A percentile compares a stretch with the other conserved stretches of the same genome.
Evolutionary conservation across 225 moss, liverwort and hornwort genomes (phyloP).

Genomic region (Physcomitrellopsis africana): DNA sequence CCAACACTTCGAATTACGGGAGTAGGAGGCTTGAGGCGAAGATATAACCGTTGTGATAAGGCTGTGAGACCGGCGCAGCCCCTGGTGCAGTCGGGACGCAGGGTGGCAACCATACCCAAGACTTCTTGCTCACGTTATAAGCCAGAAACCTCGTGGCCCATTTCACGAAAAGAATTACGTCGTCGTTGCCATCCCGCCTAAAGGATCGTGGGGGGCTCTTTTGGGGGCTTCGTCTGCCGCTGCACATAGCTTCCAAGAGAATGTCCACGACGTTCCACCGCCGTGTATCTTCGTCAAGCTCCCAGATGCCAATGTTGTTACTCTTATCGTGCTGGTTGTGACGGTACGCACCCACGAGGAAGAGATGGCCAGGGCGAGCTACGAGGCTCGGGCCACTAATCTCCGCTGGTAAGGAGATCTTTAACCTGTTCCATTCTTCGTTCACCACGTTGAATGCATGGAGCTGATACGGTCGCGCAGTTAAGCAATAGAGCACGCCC

Average conservation of each 20-base stretch:
- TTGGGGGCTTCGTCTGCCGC: constrained; percentile 34
- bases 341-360: constrained; percentile 52
- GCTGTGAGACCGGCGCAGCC: neutral
- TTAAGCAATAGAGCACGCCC: constrained; percentile 51
- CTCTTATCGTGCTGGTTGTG: constrained; percentile 61
- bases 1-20: constrained; percentile 31
- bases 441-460: constrained; percentile 37
- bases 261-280: constrained; percentile 56
- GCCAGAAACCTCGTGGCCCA: constrained; percentile 48
- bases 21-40: constrained; percentile 49
- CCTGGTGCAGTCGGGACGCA: constrained; percentile 42
- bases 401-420: constrained; percentile 42
- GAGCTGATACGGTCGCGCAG: constrained; percentile 49
- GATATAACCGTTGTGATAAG: constrained; percentile 49
- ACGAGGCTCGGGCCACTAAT: constrained; percentile 46
- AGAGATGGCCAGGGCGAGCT: constrained; percentile 46
- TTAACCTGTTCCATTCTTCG: constrained; percentile 40
- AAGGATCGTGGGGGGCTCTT: constrained; percentile 27
- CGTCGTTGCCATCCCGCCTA: constrained; percentile 11
- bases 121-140: constrained; percentile 56
- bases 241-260: constrained; percentile 44
- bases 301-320: constrained; percentile 62
- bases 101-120: constrained; percentile 54
- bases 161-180: constrained; percentile 52
- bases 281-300: constrained; percentile 40